phyloP scores from a whole-genome alignment of 345 rosid species.

The Physaria fendleri region DNA sequence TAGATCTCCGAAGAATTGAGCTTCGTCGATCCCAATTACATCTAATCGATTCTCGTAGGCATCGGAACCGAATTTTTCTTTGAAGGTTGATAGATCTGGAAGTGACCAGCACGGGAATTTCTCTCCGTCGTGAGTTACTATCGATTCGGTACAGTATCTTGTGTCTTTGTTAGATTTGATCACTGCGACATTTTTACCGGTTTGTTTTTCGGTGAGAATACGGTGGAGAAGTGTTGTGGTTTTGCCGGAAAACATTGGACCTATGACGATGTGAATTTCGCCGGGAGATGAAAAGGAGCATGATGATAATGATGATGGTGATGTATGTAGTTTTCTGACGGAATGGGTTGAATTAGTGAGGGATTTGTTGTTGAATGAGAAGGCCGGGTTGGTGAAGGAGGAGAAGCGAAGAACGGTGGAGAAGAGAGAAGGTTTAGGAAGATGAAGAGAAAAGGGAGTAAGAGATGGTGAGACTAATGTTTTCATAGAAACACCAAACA shows the following conservation, averaged over 20 bases:
- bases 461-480: conserved; percentile 35
- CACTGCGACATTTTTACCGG: conserved; percentile 64
- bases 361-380: conserved; percentile 21
- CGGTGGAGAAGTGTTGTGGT: conserved; percentile 78
- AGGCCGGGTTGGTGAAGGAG: conserved; percentile 13
- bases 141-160: conserved; percentile 62
- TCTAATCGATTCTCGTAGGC: conserved; percentile 69
- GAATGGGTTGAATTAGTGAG: conserved; percentile 7
- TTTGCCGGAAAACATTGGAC: conserved; percentile 89
- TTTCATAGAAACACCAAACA: conserved; percentile 49
- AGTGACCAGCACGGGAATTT: conserved; percentile 71
- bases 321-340: conserved; percentile 14
- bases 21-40: conserved; percentile 94
- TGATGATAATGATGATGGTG: conserved; percentile 3
- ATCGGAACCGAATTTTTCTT: conserved; percentile 43
- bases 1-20: conserved; percentile 79
- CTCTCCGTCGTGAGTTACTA: conserved; percentile 79
- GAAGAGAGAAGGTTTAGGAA: conserved; percentile 32
- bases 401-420: conserved; percentile 19
- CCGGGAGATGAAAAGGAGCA: conserved; percentile 29
- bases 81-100: conserved; percentile 50
- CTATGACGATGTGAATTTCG: conserved; percentile 75
- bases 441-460: conserved; percentile 16
- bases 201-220: conserved; percentile 46
- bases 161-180: conserved; percentile 76